Percentiles rank a stretch among this genome's conserved stretches.
Conservation (phyloP, 768 basidiomycete genomes). For the Suillus placidus region DNA sequence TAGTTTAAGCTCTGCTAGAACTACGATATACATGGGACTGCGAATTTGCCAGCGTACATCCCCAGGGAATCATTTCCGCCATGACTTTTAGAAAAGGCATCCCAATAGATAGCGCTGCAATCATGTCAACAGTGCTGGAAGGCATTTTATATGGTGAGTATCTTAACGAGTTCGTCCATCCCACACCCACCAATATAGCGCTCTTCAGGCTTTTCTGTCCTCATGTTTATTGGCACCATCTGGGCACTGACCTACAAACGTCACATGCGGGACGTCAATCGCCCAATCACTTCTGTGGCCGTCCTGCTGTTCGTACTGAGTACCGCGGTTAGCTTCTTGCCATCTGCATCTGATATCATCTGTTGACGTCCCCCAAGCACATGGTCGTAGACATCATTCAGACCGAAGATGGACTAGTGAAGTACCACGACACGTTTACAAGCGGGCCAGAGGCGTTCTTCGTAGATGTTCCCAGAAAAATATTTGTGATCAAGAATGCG, state of each 20-base stretch:
- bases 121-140: slow-evolving; percentile 24
- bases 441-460: slow-evolving; percentile 29
- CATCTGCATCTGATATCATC: background rate
- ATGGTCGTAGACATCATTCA: slow-evolving; percentile 18
- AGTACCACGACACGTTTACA: slow-evolving; percentile 18
- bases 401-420: slow-evolving; percentile 21
- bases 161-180: background rate
- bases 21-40: background rate
- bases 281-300: slow-evolving; percentile 18
- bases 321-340: slow-evolving; percentile 19
- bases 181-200: background rate
- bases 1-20: background rate
- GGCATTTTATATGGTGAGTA: slow-evolving; percentile 20
- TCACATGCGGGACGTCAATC: slow-evolving; percentile 10
- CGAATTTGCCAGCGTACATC: background rate
- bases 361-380: slow-evolving; percentile 13
- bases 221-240: slow-evolving; percentile 36
- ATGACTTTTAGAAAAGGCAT: background rate
- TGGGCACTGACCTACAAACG: slow-evolving; percentile 19
- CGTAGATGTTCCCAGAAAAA: slow-evolving; percentile 20
- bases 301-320: slow-evolving; percentile 23
- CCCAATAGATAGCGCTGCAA: slow-evolving; percentile 13
- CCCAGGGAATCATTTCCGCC: background rate
- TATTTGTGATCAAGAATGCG: slow-evolving; percentile 28
- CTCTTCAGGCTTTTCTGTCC: slow-evolving; percentile 34